A percentile compares a stretch with the other conserved stretches of the same genome.
Conservation (phyloP, 345 rosid species). For the Eucalyptus polyanthemos region DNA sequence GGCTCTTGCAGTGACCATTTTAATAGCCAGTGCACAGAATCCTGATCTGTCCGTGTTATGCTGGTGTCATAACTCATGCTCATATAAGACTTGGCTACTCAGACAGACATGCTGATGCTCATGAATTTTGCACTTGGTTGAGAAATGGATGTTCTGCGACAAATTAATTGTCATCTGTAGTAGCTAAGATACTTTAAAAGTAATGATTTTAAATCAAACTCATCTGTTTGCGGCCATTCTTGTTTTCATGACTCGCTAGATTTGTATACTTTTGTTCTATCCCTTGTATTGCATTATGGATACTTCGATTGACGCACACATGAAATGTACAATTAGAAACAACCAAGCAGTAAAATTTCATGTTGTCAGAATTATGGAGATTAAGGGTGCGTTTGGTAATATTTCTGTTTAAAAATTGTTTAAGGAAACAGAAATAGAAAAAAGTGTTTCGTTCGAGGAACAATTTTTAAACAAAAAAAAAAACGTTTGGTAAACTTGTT, state of each 20-base stretch:
- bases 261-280: neutral
- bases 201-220: neutral
- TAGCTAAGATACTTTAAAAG: neutral
- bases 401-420: too few species aligned
- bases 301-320: neutral
- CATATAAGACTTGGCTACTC: neutral
- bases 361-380: neutral
- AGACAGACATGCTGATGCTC: neutral
- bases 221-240: neutral
- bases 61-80: neutral
- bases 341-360: neutral
- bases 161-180: neutral
- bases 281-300: neutral
- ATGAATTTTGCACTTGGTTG: neutral
- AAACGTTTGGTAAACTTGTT: too few species aligned
- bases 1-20: neutral
- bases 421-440: too few species aligned
- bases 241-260: neutral
- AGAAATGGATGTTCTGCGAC: neutral
- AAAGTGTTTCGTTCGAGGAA: too few species aligned
- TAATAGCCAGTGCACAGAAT: neutral
- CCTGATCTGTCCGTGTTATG: neutral
- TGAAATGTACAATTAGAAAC: neutral
- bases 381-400: neutral
- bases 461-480: too few species aligned